These are phyloP conservation scores for Sugiyamaella pinicola DNA, from an alignment of 1,139 yeast genomes.

Conservation along the genomic window DNA sequence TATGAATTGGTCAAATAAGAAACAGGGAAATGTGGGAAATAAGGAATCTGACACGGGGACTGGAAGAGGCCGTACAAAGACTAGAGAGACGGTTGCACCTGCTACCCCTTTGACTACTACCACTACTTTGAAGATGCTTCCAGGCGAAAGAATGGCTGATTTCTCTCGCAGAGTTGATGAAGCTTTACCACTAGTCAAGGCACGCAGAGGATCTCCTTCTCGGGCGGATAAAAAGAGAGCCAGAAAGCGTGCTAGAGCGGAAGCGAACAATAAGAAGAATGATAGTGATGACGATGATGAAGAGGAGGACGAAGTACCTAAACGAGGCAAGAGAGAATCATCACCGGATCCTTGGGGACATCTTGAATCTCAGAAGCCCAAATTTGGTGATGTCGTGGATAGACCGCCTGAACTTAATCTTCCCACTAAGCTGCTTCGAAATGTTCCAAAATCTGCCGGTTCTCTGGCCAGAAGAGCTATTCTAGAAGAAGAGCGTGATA, in stretches of 20 bases:
- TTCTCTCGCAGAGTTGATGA: slow-evolving; percentile 45
- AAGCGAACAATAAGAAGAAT: slow-evolving; percentile 26
- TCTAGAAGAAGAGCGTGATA: slow-evolving; percentile 44
- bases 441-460: slow-evolving; percentile 47
- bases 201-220: slow-evolving; percentile 35
- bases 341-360: slow-evolving; percentile 48
- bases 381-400: slow-evolving; percentile 48
- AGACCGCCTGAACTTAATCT: slow-evolving; percentile 45
- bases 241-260: slow-evolving; percentile 29
- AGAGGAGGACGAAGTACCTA: slow-evolving; percentile 33
- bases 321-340: slow-evolving; percentile 35
- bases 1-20: slow-evolving; percentile 33
- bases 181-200: slow-evolving; percentile 44
- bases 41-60: slow-evolving; percentile 13
- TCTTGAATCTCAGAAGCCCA: slow-evolving; percentile 40
- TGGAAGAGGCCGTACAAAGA: slow-evolving; percentile 12
- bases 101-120: slow-evolving; percentile 1
- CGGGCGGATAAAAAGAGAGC: slow-evolving; percentile 35
- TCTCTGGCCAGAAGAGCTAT: slow-evolving; percentile 44
- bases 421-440: slow-evolving; percentile 38
- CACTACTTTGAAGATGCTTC: slow-evolving; percentile 31
- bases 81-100: neutral
- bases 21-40: slow-evolving; percentile 23
- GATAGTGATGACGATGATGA: slow-evolving; percentile 32
- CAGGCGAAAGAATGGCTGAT: slow-evolving; percentile 44